phyloP scores from a whole-genome alignment of 352 stramenopile genomes.

The Globisporangium abappressorium region DNA sequence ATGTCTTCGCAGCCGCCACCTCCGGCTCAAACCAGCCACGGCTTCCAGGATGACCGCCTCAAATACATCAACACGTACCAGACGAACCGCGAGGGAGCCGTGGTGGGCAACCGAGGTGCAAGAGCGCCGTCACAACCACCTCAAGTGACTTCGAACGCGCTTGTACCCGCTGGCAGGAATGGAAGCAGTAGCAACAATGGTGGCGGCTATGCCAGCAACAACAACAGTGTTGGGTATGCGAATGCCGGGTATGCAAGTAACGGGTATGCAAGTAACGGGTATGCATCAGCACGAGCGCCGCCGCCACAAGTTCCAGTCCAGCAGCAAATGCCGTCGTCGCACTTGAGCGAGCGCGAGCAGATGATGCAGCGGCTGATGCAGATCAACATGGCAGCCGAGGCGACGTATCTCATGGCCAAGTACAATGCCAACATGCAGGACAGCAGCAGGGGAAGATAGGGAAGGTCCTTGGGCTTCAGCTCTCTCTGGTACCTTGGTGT shows the following conservation, averaged over 20 bases:
- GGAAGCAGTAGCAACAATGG: background rate
- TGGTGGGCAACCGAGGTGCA: background rate
- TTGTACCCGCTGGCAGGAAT: background rate
- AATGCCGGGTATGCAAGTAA: background rate
- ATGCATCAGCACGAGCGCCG: background rate
- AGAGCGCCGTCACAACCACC: background rate
- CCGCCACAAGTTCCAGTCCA: background rate
- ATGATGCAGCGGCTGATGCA: slow-evolving; percentile 64
- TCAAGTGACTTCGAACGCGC: background rate
- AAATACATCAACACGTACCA: slow-evolving; percentile 69
- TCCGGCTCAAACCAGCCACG: slow-evolving; percentile 18
- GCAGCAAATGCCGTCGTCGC: slow-evolving; percentile 5
- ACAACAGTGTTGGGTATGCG: background rate
- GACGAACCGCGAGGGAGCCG: slow-evolving; percentile 24
- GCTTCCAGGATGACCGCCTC: slow-evolving; percentile 52
- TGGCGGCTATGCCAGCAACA: background rate
- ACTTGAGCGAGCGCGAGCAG: slow-evolving; percentile 33
- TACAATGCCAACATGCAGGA: slow-evolving; percentile 54
- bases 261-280: slow-evolving; percentile 2
- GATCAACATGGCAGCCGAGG: slow-evolving; percentile 63
- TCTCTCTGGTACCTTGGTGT: background rate
- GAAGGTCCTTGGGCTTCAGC: background rate
- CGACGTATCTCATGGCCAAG: slow-evolving; percentile 71
- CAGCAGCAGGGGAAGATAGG: slow-evolving; percentile 16
- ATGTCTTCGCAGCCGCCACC: slow-evolving; percentile 21